These are phyloP conservation scores for Lunularia cruciata DNA, from an alignment of 225 moss, liverwort and hornwort species.

Conservation along the genomic window DNA sequence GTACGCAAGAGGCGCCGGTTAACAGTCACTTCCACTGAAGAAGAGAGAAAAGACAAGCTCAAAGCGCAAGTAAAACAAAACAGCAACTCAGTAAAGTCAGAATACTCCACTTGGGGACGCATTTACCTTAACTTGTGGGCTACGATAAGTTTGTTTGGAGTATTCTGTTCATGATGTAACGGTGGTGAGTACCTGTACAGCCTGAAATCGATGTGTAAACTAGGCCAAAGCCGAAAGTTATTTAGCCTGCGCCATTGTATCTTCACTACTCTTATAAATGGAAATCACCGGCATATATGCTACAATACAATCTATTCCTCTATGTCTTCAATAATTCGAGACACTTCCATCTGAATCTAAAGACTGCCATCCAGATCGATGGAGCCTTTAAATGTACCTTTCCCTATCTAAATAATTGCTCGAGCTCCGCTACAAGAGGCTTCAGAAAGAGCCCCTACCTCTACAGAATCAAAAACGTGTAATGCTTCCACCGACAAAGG, in stretches of 20 bases:
- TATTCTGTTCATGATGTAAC: slow-evolving; percentile 13
- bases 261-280: slow-evolving; percentile 13
- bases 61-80: too few relatives aligned
- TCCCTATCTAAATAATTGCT: slow-evolving; percentile 13
- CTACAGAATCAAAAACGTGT: slow-evolving; percentile 26
- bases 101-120: slow-evolving; percentile 16
- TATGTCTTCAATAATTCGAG: slow-evolving; percentile 2
- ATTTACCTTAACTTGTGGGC: slow-evolving; percentile 12
- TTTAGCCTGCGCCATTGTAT: slow-evolving; percentile 4
- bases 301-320: slow-evolving; percentile 26
- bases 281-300: slow-evolving; percentile 18
- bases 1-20: too few relatives aligned
- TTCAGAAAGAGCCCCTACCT: slow-evolving; percentile 6
- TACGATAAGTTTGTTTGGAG: slow-evolving; percentile 18
- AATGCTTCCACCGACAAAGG: slow-evolving; percentile 22
- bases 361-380: slow-evolving; percentile 1
- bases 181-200: slow-evolving; percentile 20
- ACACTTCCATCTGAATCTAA: slow-evolving; percentile 6
- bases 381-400: slow-evolving; percentile 8
- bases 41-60: too few relatives aligned
- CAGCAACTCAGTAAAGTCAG: background rate
- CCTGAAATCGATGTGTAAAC: slow-evolving; percentile 15
- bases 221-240: slow-evolving; percentile 28
- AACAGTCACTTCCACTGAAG: too few relatives aligned
- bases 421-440: slow-evolving; percentile 15